These are phyloP conservation scores for Alternaria alternata DNA, from an alignment of 2,329 filamentous ascomycete genomes.

Conservation along the genomic window DNA sequence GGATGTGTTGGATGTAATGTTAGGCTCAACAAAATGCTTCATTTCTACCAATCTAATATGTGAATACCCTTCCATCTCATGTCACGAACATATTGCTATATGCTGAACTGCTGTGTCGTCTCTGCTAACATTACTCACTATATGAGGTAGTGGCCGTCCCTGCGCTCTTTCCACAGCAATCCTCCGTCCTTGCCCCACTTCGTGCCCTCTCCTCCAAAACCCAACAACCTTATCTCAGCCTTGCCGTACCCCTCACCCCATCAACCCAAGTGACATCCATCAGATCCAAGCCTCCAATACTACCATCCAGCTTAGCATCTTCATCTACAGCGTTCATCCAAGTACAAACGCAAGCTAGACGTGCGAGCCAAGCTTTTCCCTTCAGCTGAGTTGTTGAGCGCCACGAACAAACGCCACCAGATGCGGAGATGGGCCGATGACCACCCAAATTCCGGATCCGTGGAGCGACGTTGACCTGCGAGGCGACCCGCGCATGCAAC, in stretches of 20 bases:
- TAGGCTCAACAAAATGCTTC: not conserved
- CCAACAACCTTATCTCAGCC: not conserved
- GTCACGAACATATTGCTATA: not conserved
- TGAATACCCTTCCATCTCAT: too few species aligned
- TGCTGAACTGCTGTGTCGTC: not conserved
- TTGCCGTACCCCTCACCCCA: not conserved
- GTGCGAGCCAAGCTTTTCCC: slow-evolving; percentile 5
- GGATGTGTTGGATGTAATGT: slow-evolving; percentile 10
- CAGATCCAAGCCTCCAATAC: not conserved
- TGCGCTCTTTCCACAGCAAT: not conserved
- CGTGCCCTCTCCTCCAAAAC: too few species aligned
- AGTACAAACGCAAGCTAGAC: not conserved
- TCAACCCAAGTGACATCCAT: not conserved
- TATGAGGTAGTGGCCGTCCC: not conserved
- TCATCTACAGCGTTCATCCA: not conserved
- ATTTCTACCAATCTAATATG: not conserved
- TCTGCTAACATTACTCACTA: not conserved
- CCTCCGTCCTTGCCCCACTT: not conserved
- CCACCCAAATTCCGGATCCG: not conserved
- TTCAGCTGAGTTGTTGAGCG: slow-evolving; percentile 12
- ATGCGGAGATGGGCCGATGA: not conserved
- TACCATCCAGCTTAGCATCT: not conserved
- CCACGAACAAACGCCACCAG: slow-evolving; percentile 1
- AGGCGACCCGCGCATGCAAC: not conserved
- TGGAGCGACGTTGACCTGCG: not conserved